Base-by-base conservation (phyloP, 768 basidiomycete genomes). In the Amanita jacksonii region DNA sequence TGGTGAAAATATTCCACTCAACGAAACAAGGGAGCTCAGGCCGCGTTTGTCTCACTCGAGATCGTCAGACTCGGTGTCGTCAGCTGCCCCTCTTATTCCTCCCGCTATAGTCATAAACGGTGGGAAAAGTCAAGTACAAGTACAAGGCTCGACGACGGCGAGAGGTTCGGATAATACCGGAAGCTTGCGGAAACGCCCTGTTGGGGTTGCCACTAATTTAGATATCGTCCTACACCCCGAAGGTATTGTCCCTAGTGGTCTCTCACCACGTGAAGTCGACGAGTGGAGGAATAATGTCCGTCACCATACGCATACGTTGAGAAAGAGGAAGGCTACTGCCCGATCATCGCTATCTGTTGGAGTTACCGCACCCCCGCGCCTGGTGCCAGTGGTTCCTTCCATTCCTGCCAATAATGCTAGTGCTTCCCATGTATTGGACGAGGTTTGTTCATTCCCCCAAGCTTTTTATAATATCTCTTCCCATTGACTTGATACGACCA, bases 361-460 rank as follows among this genome's bases (percentile, higher is more conserved):
- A n/a, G n/a, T n/a, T n/a, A n/a, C n/a, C n/a, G n/a, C n/a, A n/a
- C n/a, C n/a, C n/a, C n/a, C n/a, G 12, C 37, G n/a, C 13, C 37
- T 19, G 1, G 16, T 4, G 25, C 22, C 19, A 20, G 8, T n/a
- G n/a, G n/a, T n/a, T 5, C 6, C 13, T 20, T 7, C 6, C 37
- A 25, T 15, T 15, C n/a, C 22, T n/a, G 5, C 22, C 9, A 30
- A 13, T 15, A 34, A 13, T 16, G 8, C 27, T 15, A 41, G 5
- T 22, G 27, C 15, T 28, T 23, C 19, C 19, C 33, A 34, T n/a
- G 43, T 44, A 24, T 19, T 44, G 27, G 43, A 44, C n/a, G 43
- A 44, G 43, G 43, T 44, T 19, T 28, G 35, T 28, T 24, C 15
- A 4, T 33, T 20, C n/a, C n/a, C n/a, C n/a, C n/a, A n/a, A n/a